Evolutionary conservation across 2,329 filamentous ascomycete species (phyloP).

Genomic region (Cladosporium sphaerospermum): DNA sequence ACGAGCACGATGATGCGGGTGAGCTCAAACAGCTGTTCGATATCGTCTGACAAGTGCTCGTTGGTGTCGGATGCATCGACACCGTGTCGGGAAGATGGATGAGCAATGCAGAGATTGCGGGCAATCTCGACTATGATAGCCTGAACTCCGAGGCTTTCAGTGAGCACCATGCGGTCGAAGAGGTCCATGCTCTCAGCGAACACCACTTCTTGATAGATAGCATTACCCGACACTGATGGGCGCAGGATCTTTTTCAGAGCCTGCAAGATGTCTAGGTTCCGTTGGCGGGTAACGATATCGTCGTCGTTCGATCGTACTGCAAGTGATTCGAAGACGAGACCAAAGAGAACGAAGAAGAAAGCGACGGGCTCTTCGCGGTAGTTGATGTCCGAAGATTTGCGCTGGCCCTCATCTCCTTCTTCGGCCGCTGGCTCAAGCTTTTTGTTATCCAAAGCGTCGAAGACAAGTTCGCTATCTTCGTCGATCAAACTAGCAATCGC

Average conservation of each 20-base stretch:
- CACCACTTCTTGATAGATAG: conserved; percentile 91
- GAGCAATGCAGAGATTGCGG: conserved; percentile 78
- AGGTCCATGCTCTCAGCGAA: conserved; percentile 97
- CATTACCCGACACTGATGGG: conserved; percentile 89
- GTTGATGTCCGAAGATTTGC: conserved; percentile 68
- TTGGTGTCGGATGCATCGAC: conserved; percentile 27
- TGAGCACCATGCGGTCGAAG: conserved; percentile 84
- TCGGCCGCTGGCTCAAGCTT: conserved; percentile 12
- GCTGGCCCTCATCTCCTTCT: conserved; percentile 13
- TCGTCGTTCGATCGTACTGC: conserved; percentile 66
- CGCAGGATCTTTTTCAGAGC: conserved; percentile 92
- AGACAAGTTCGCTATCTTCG: conserved; percentile 95
- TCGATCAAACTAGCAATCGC: conserved; percentile 96
- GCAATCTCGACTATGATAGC: conserved; percentile 91
- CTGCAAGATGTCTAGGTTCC: conserved; percentile 69
- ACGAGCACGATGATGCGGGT: conserved; percentile 95
- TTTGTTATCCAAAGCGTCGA: conserved; percentile 90
- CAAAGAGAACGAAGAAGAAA: conserved; percentile 98
- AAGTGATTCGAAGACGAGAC: conserved; percentile 90
- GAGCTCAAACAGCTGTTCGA: conserved; percentile 94
- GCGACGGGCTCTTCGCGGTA: conserved; percentile 96
- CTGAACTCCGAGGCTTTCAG: conserved; percentile 83
- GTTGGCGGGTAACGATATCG: conserved; percentile 26
- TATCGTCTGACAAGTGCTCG: conserved; percentile 86
- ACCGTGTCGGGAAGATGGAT: conserved; percentile 73